Conservation (phyloP, 2,329 filamentous ascomycete genomes). For the Ceratocystis cacaofunesta region DNA sequence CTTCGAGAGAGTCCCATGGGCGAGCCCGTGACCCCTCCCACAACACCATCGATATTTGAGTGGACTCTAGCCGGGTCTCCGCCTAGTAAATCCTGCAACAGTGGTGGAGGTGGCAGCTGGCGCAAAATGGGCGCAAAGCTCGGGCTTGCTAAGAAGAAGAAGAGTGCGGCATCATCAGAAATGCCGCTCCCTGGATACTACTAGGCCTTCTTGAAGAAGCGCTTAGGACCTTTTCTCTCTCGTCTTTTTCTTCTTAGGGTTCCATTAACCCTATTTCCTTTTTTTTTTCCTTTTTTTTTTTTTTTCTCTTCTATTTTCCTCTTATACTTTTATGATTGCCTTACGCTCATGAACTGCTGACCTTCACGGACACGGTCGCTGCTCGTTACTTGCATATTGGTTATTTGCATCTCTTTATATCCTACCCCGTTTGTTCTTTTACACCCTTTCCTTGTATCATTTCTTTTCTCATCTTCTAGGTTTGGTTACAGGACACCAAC, state of each 20-base stretch:
- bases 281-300: conserved; percentile 2
- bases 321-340: not conserved
- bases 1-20: conserved; percentile 20
- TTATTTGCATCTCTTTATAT: conserved; percentile 10
- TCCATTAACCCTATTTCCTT: not conserved
- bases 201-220: not conserved
- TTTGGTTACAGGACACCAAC: conserved; percentile 8
- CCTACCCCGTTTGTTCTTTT: conserved; percentile 1
- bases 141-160: conserved; percentile 28
- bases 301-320: not conserved
- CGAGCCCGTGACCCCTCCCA: conserved; percentile 61
- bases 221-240: not conserved
- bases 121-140: conserved; percentile 50
- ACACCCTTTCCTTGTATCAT: not conserved
- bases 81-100: conserved; percentile 39
- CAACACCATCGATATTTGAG: conserved; percentile 50
- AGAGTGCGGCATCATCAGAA: conserved; percentile 6
- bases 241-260: not conserved
- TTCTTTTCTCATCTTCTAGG: conserved; percentile 1
- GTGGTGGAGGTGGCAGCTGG: conserved; percentile 45
- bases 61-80: conserved; percentile 38
- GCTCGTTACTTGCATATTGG: conserved; percentile 1
- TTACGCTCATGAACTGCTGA: conserved; percentile 5
- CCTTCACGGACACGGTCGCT: not conserved
- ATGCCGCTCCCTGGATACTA: not conserved